These are phyloP conservation scores for Vaccinium myrtillus DNA, from an alignment of 148 eudicot genomes.

Conservation along the genomic window DNA sequence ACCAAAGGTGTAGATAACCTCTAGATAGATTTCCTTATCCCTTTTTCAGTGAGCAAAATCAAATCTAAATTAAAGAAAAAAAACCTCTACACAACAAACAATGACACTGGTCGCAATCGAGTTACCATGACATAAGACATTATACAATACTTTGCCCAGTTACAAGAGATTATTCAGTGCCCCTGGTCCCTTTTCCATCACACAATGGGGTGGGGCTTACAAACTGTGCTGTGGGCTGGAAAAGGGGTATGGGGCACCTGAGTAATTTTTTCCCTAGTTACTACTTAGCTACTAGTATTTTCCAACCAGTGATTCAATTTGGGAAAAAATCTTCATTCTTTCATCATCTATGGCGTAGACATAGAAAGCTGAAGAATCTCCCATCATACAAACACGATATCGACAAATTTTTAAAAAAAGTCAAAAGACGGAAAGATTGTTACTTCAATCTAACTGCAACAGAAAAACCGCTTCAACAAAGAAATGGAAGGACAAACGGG, in stretches of 20 bases:
- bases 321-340: not conserved
- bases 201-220: too few species aligned
- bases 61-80: not conserved
- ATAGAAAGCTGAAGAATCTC: slow-evolving; percentile 1
- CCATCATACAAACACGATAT: not conserved
- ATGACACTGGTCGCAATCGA: not conserved
- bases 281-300: not conserved
- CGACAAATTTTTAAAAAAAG: not conserved
- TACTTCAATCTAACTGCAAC: not conserved
- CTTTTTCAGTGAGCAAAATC: not conserved
- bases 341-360: not conserved
- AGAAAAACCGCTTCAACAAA: not conserved
- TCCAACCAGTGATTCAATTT: not conserved
- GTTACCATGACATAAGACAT: not conserved
- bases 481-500: not conserved
- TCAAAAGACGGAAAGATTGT: not conserved
- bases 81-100: not conserved
- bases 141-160: not conserved
- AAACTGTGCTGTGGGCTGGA: too few species aligned
- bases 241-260: too few species aligned
- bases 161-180: not conserved
- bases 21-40: not conserved
- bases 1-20: not conserved
- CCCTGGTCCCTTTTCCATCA: too few species aligned
- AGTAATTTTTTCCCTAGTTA: not conserved